Conservation (phyloP, 257 asterid species). For the Nicotiana obtusifolia region DNA sequence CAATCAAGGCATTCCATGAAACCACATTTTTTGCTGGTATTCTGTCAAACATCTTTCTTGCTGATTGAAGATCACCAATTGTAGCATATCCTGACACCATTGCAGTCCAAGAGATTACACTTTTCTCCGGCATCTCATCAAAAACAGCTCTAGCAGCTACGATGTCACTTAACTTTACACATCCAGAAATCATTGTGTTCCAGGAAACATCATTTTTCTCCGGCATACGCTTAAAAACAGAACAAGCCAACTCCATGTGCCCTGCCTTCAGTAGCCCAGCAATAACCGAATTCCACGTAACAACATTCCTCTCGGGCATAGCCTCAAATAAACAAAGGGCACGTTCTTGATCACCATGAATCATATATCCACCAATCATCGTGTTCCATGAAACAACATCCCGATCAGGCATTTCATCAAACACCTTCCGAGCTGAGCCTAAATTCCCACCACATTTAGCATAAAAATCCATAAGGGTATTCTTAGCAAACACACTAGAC, state of each 20-base stretch:
- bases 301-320: constrained; percentile 39
- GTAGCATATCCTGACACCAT: constrained; percentile 43
- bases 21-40: constrained; percentile 44
- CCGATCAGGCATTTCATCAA: constrained; percentile 31
- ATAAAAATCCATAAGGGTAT: constrained; percentile 39
- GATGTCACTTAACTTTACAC: constrained; percentile 22
- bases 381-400: constrained; percentile 42
- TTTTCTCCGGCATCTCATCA: constrained; percentile 39
- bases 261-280: constrained; percentile 34
- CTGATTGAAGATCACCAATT: constrained; percentile 28
- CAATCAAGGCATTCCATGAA: constrained; percentile 55
- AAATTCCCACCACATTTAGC: constrained; percentile 35
- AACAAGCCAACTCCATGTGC: constrained; percentile 29
- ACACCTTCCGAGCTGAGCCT: constrained; percentile 19
- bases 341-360: constrained; percentile 21
- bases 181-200: constrained; percentile 41
- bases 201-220: constrained; percentile 31
- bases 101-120: constrained; percentile 44
- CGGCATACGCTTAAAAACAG: constrained; percentile 32
- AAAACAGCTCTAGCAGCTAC: constrained; percentile 25
- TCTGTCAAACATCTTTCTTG: constrained; percentile 24
- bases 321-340: constrained; percentile 31
- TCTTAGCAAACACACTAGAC: constrained; percentile 32
- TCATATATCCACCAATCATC: constrained; percentile 34
- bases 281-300: constrained; percentile 40